These are phyloP conservation scores for Stachybotrys elegans DNA, from an alignment of 2,329 filamentous ascomycete species.

Conservation along the genomic window DNA sequence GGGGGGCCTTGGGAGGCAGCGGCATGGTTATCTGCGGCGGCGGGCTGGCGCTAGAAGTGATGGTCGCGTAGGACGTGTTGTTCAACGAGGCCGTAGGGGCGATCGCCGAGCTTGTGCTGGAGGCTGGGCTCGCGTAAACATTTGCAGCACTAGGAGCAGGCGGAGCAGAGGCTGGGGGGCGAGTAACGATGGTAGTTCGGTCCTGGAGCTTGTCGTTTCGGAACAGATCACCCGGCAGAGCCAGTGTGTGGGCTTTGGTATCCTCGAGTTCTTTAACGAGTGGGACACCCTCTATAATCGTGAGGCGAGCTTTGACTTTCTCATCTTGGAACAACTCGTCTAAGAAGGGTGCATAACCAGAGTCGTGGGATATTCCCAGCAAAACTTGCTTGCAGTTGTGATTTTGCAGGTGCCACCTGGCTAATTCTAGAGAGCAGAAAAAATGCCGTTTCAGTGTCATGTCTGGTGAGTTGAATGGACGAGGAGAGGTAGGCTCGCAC, in stretches of 20 bases:
- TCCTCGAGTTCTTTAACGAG: constrained; percentile 43
- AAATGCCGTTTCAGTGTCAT: constrained; percentile 5
- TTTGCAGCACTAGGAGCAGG: neutral
- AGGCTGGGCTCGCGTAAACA: neutral
- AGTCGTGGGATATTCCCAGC: constrained; percentile 57
- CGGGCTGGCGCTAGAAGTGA: constrained; percentile 35
- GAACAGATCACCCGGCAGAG: constrained; percentile 44
- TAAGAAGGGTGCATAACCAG: constrained; percentile 55
- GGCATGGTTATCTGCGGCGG: constrained; percentile 39
- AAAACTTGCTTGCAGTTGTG: constrained; percentile 58
- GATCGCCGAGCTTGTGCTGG: constrained; percentile 1
- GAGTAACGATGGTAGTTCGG: too few relatives aligned
- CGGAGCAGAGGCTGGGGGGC: constrained; percentile 6
- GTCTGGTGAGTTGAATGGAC: neutral
- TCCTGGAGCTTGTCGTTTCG: constrained; percentile 47
- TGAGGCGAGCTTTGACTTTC: constrained; percentile 36
- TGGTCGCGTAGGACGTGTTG: constrained; percentile 35
- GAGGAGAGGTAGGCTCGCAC: constrained; percentile 31
- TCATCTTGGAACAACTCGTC: constrained; percentile 47
- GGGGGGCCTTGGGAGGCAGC: constrained; percentile 23
- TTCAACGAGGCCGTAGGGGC: neutral
- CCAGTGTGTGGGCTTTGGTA: constrained; percentile 41
- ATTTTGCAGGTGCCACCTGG: constrained; percentile 54
- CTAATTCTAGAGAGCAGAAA: constrained; percentile 41
- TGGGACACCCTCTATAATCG: constrained; percentile 49